phyloP scores from a whole-genome alignment of 345 rosid species.

The Lagerstroemia speciosa region DNA sequence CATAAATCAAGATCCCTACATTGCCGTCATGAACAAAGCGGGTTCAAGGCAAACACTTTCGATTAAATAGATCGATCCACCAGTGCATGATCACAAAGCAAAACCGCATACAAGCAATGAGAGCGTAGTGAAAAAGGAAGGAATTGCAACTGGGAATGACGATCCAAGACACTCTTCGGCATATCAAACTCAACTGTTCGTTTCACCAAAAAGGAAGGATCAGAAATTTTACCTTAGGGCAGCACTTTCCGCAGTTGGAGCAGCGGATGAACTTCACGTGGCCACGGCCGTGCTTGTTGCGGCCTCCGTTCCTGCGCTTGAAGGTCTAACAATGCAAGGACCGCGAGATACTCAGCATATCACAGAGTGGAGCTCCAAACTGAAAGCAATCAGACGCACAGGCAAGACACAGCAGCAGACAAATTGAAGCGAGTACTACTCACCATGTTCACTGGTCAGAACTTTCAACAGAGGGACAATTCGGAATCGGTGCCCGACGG shows the following conservation, averaged over 20 bases:
- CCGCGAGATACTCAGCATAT: not conserved
- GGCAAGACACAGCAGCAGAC: not conserved
- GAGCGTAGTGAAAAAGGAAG: not conserved
- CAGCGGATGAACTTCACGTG: slow-evolving; percentile 85
- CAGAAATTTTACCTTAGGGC: slow-evolving; percentile 53
- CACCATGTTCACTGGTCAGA: not conserved
- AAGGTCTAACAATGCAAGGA: slow-evolving; percentile 38
- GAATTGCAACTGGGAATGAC: not conserved
- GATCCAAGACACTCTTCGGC: too few species aligned
- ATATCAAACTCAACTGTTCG: not conserved
- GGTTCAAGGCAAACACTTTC: not conserved
- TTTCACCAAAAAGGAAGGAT: not conserved
- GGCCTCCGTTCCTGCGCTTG: slow-evolving; percentile 91
- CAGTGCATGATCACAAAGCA: not conserved
- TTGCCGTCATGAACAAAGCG: too few species aligned
- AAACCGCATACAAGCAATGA: not conserved
- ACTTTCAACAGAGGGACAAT: not conserved
- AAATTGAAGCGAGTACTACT: not conserved
- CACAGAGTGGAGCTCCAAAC: not conserved
- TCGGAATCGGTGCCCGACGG: too few species aligned
- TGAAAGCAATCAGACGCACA: not conserved
- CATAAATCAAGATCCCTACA: not conserved
- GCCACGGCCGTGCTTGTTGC: slow-evolving; percentile 97
- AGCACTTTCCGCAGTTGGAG: slow-evolving; percentile 93
- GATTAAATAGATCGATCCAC: not conserved